A percentile compares a stretch with the other conserved stretches of the same genome.
Evolutionary conservation across 352 stramenopile species (phyloP).

Genomic region (Phytophthora syringae): DNA sequence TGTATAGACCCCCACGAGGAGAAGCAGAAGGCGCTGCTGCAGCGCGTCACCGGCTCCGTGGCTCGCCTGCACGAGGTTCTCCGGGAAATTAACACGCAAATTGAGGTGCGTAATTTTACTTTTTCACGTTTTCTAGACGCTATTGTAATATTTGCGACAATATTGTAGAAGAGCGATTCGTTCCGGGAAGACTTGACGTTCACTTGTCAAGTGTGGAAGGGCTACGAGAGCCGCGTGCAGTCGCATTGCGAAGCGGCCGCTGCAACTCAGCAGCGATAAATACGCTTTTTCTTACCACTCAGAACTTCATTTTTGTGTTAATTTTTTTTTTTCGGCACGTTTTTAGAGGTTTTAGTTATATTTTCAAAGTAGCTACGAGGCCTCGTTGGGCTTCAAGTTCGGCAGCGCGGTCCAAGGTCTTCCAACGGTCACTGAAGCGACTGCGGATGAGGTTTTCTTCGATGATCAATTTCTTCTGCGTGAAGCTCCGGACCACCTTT

Average conservation of each 20-base stretch:
- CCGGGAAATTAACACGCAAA: slow-evolving; percentile 87
- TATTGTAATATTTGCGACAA: too few relatives aligned
- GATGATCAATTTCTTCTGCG: slow-evolving; percentile 57
- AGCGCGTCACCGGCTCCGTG: slow-evolving; percentile 81
- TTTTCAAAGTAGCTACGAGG: slow-evolving; percentile 5
- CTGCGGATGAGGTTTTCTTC: slow-evolving; percentile 39
- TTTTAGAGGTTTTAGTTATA: background rate
- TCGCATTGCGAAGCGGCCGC: slow-evolving; percentile 57
- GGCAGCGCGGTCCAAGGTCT: slow-evolving; percentile 31
- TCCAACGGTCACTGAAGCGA: slow-evolving; percentile 47
- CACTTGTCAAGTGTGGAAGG: slow-evolving; percentile 85
- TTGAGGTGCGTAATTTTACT: slow-evolving; percentile 57
- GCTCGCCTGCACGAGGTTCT: slow-evolving; percentile 81
- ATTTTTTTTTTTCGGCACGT: background rate
- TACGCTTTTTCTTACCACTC: background rate
- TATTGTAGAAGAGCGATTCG: slow-evolving; percentile 75
- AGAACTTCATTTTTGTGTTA: background rate
- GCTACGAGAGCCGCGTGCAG: slow-evolving; percentile 85
- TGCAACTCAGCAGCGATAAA: slow-evolving; percentile 19
- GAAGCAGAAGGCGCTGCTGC: slow-evolving; percentile 87
- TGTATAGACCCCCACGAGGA: slow-evolving; percentile 82
- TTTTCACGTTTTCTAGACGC: too few relatives aligned
- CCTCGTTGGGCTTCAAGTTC: slow-evolving; percentile 21
- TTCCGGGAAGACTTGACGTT: slow-evolving; percentile 74
- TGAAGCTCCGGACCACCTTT: slow-evolving; percentile 31